Base-by-base conservation (phyloP, 495 filamentous ascomycete species). In the Xylaria castorea region DNA sequence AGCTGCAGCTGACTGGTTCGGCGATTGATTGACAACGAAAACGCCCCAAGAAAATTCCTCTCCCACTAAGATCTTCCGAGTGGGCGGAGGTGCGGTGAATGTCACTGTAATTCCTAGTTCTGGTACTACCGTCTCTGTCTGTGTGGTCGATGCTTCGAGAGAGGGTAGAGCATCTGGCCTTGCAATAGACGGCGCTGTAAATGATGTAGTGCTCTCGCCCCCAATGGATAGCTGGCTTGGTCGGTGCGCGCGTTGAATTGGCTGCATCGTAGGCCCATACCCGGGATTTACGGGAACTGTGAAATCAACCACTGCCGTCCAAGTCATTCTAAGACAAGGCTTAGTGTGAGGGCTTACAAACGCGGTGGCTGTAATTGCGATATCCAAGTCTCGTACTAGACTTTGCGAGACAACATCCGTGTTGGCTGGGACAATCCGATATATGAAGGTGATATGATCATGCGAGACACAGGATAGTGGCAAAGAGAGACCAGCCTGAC, bases 371-470 rank as follows among this genome's bases (percentile, higher is more conserved):
- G 85, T 85, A 53, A 97, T 87, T 18, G 85, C 86, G 60, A 97
- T 92, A 48, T 80, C 72, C 1, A 88, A 81, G 48, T 83, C 82
- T 22, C 79, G 78, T 55, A 82, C 73, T 84, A 87, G 79, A 89
- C 80, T 76, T 78, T 84, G 83, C 86, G 84, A 72, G 83, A 80
- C 75, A 85, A 88, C 79, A 66, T 89, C 87, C 9, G 88, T 87
- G 71, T 88, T 87, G 12, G 40, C 65, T 1, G 92, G 92, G 3
- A 86, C 85, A 27, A 98, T 84, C 72, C 90, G 90, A 81, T 96
- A 97, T 66, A 97, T 84, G 75, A 97, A 90, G 7, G 93, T 96
- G 66, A 95, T 81, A 80, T 95, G 93, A 75, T 97, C 94, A 77
- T 92, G 89, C 20, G 94, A 92, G 30, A 89, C 90, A 74, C 92